These are phyloP conservation scores for Picochlorum sp. DNA, from an alignment of 139 green algal species.

Conservation along the genomic window DNA sequence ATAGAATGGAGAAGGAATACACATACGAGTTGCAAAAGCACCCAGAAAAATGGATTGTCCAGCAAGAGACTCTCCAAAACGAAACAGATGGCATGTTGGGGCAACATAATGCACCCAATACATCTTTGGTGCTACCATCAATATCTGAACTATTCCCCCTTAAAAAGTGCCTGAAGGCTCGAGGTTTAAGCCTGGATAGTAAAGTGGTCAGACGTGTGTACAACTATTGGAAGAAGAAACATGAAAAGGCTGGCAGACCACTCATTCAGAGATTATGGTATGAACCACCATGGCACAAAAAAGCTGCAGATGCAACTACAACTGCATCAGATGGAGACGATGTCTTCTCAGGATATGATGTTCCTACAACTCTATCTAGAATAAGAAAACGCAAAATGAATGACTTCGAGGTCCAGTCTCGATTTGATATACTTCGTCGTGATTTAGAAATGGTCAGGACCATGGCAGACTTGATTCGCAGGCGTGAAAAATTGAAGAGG, in stretches of 20 bases:
- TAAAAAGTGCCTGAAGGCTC: constrained; percentile 21
- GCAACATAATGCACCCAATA: background rate
- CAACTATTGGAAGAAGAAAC: constrained; percentile 88
- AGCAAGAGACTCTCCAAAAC: background rate
- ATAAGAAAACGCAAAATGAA: constrained; percentile 27
- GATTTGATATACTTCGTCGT: constrained; percentile 25
- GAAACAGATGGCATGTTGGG: constrained; percentile 1
- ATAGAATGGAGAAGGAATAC: constrained; percentile 41
- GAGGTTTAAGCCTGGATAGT: constrained; percentile 20
- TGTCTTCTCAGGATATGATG: constrained; percentile 28
- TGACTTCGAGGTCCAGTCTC: constrained; percentile 11
- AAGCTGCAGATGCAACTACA: constrained; percentile 8
- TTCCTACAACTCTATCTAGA: constrained; percentile 14
- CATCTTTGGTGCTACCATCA: constrained; percentile 15
- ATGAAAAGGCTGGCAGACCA: constrained; percentile 20
- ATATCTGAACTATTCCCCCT: constrained; percentile 42
- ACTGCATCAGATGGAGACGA: constrained; percentile 7
- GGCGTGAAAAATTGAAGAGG: constrained; percentile 38
- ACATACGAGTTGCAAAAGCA: constrained; percentile 30
- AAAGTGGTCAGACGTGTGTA: constrained; percentile 62
- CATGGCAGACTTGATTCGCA: constrained; percentile 37
- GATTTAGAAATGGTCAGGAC: constrained; percentile 36
- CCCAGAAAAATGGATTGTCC: constrained; percentile 25
- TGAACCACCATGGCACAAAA: constrained; percentile 39
- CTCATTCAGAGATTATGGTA: constrained; percentile 46